These are phyloP conservation scores for Hypoxylon sp. DNA, from an alignment of 2,329 filamentous ascomycete species.

Conservation along the genomic window DNA sequence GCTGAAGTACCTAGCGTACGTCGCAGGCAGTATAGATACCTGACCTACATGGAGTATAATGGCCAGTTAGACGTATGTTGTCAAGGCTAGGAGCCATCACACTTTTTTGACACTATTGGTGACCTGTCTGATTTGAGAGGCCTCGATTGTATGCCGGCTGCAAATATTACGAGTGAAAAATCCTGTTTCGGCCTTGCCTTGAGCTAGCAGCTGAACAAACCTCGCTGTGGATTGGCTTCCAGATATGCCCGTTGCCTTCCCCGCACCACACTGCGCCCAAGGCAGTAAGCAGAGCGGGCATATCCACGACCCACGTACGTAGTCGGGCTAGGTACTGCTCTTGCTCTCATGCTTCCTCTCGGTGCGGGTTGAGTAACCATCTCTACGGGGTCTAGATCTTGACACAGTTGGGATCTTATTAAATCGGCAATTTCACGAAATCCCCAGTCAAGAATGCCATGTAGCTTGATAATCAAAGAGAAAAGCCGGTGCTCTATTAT, in stretches of 20 bases:
- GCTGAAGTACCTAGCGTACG: not conserved
- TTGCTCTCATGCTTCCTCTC: not conserved
- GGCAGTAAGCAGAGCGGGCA: slow-evolving; percentile 23
- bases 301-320: slow-evolving; percentile 17
- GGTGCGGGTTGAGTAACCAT: slow-evolving; percentile 9
- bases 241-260: slow-evolving; percentile 33
- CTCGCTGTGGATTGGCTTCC: slow-evolving; percentile 28
- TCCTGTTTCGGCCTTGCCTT: slow-evolving; percentile 35
- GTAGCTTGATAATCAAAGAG: slow-evolving; percentile 6
- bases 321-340: not conserved
- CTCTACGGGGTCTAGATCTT: slow-evolving; percentile 7
- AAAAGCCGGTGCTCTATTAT: slow-evolving; percentile 28
- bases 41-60: slow-evolving; percentile 6
- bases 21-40: not conserved
- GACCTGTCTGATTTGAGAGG: slow-evolving; percentile 24
- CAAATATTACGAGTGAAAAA: slow-evolving; percentile 29
- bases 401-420: slow-evolving; percentile 5
- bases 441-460: slow-evolving; percentile 3
- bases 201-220: slow-evolving; percentile 39
- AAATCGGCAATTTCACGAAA: slow-evolving; percentile 15
- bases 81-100: slow-evolving; percentile 18
- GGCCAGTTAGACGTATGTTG: slow-evolving; percentile 19
- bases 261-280: slow-evolving; percentile 28
- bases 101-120: slow-evolving; percentile 24
- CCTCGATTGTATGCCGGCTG: slow-evolving; percentile 23